These are phyloP conservation scores for Linaria vulgaris DNA, from an alignment of 257 asterid species.

Conservation along the genomic window DNA sequence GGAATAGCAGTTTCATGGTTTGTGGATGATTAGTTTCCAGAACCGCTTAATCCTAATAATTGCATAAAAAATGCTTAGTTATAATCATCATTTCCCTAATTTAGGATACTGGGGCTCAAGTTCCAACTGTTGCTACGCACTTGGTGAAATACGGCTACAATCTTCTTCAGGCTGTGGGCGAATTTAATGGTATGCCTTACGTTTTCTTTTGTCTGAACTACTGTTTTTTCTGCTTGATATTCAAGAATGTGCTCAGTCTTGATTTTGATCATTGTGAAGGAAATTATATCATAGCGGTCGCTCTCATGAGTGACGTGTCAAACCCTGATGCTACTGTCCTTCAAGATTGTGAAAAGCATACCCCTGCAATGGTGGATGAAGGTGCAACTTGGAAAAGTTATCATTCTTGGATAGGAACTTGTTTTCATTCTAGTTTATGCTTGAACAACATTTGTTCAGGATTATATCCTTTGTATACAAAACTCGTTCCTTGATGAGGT, in stretches of 20 bases:
- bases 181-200: slow-evolving; percentile 60
- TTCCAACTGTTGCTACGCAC: slow-evolving; percentile 59
- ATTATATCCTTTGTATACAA: not conserved
- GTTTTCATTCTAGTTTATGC: not conserved
- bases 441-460: not conserved
- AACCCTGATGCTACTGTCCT: slow-evolving; percentile 45
- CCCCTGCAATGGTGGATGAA: slow-evolving; percentile 58
- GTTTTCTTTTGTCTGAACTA: slow-evolving; percentile 12
- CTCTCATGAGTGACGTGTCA: slow-evolving; percentile 53
- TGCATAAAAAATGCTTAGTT: slow-evolving; percentile 9
- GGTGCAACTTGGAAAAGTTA: slow-evolving; percentile 38
- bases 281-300: slow-evolving; percentile 63
- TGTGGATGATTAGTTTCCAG: slow-evolving; percentile 27
- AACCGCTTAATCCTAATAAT: not conserved
- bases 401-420: slow-evolving; percentile 3
- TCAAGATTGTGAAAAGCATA: slow-evolving; percentile 59
- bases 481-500: slow-evolving; percentile 5
- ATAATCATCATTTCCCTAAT: slow-evolving; percentile 23
- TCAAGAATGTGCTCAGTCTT: slow-evolving; percentile 26
- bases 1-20: slow-evolving; percentile 61
- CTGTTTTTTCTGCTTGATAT: slow-evolving; percentile 17
- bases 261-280: slow-evolving; percentile 46
- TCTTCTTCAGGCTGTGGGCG: slow-evolving; percentile 89
- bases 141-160: slow-evolving; percentile 74
- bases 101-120: slow-evolving; percentile 81